Percentiles rank a stretch among this genome's conserved stretches.
Conservation (phyloP, 257 asterid species). For the Plantago elongata region DNA sequence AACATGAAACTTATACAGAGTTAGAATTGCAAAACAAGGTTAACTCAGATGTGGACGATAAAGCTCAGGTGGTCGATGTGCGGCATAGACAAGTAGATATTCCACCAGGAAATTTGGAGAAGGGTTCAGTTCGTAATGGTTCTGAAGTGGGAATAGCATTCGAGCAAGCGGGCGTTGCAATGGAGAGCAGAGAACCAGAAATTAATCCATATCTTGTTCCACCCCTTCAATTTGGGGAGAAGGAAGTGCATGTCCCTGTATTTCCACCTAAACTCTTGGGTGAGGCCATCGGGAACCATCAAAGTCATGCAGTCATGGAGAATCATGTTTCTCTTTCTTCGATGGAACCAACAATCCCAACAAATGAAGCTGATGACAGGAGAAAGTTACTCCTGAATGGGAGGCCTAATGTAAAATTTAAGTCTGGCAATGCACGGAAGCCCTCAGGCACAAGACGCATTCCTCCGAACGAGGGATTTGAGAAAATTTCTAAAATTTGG, state of each 20-base stretch:
- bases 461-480: constrained; percentile 31
- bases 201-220: constrained; percentile 61
- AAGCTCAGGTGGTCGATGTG: constrained; percentile 32
- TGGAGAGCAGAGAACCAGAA: constrained; percentile 37
- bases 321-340: constrained; percentile 30
- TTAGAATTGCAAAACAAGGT: constrained; percentile 26
- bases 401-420: constrained; percentile 50
- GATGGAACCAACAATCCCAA: constrained; percentile 36
- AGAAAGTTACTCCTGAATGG: constrained; percentile 37
- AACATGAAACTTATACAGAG: constrained; percentile 33
- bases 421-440: constrained; percentile 40
- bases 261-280: constrained; percentile 46
- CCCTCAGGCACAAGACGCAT: constrained; percentile 23
- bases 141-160: constrained; percentile 33
- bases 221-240: constrained; percentile 62
- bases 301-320: constrained; percentile 25
- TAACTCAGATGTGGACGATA: constrained; percentile 23
- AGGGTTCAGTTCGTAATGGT: constrained; percentile 35
- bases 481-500: constrained; percentile 30
- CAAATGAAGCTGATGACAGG: constrained; percentile 37
- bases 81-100: constrained; percentile 31
- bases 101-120: constrained; percentile 37
- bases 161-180: constrained; percentile 37
- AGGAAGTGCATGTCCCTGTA: constrained; percentile 46
- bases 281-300: constrained; percentile 26